phyloP scores from a whole-genome alignment of 2,329 filamentous ascomycete species.

The Alternaria sp. region DNA sequence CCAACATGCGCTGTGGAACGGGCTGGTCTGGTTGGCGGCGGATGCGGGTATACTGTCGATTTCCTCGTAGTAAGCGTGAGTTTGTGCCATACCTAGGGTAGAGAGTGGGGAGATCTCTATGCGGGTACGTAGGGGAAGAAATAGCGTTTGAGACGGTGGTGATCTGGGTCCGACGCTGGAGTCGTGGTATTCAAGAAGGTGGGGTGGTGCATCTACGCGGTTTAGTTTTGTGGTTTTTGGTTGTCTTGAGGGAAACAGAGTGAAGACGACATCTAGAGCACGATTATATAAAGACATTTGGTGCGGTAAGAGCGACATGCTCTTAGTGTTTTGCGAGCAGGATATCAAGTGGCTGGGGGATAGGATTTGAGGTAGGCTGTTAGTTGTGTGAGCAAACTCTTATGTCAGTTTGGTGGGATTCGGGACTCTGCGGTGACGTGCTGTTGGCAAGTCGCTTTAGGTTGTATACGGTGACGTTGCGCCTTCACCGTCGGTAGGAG shows the following conservation, averaged over 20 bases:
- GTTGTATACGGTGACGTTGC: background rate
- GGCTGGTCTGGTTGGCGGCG: conserved; percentile 5
- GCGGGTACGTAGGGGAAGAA: background rate
- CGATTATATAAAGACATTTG: background rate
- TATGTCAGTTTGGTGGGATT: background rate
- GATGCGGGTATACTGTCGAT: conserved; percentile 20
- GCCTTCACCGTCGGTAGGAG: background rate
- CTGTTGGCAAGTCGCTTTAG: background rate
- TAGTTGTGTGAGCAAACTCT: background rate
- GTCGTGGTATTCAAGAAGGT: conserved; percentile 7
- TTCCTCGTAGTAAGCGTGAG: conserved; percentile 28
- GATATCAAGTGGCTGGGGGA: background rate
- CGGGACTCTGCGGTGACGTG: background rate
- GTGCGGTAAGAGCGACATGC: background rate
- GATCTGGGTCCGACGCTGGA: conserved; percentile 3
- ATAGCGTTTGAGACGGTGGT: background rate
- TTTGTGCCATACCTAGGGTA: conserved; percentile 10
- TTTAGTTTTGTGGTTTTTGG: background rate
- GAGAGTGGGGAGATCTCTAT: background rate
- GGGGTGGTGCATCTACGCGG: conserved; percentile 11
- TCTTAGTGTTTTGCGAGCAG: background rate
- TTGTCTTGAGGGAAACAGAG: background rate
- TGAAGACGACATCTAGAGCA: background rate
- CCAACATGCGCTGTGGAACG: conserved; percentile 14
- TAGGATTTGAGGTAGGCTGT: background rate